Conservation (phyloP, 2,329 filamentous ascomycete species). For the Pseudogymnoascus pannorum region DNA sequence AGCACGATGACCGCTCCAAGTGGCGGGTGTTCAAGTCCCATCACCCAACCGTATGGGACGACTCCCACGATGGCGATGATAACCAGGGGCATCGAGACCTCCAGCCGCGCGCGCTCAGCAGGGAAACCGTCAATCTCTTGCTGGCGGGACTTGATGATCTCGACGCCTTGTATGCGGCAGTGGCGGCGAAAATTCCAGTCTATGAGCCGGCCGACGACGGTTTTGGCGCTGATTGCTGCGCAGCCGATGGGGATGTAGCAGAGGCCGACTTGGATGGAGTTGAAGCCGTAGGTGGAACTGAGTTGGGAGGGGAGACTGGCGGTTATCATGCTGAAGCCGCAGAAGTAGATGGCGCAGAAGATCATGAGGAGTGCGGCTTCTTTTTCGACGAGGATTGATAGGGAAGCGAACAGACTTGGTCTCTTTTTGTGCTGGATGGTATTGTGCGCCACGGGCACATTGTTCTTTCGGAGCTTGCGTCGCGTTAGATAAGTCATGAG, state of each 20-base stretch:
- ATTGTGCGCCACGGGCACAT: not conserved
- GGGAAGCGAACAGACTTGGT: slow-evolving; percentile 19
- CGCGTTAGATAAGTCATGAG: not conserved
- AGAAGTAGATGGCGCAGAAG: slow-evolving; percentile 23
- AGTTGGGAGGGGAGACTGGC: slow-evolving; percentile 23
- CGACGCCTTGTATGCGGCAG: slow-evolving; percentile 9
- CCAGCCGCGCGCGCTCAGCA: slow-evolving; percentile 12
- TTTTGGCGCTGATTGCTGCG: slow-evolving; percentile 41
- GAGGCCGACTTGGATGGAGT: slow-evolving; percentile 28
- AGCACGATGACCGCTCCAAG: slow-evolving; percentile 14
- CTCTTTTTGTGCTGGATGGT: slow-evolving; percentile 13
- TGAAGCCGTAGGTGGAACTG: slow-evolving; percentile 26
- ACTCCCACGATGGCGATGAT: not conserved
- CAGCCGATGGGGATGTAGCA: slow-evolving; percentile 38
- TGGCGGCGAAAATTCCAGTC: slow-evolving; percentile 60
- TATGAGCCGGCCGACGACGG: slow-evolving; percentile 46
- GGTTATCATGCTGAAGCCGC: slow-evolving; percentile 26
- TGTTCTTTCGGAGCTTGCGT: slow-evolving; percentile 4
- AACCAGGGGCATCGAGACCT: slow-evolving; percentile 13
- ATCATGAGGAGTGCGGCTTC: slow-evolving; percentile 23
- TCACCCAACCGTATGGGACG: slow-evolving; percentile 13
- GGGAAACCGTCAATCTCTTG: slow-evolving; percentile 12
- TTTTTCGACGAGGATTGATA: slow-evolving; percentile 21
- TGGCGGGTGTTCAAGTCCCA: slow-evolving; percentile 1
- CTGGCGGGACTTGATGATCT: slow-evolving; percentile 9